Percentiles rank a stretch among this genome's conserved stretches.
These are phyloP conservation scores for Amphicarpaea edgeworthii DNA, from an alignment of 306 rosid species.

Conservation along the genomic window DNA sequence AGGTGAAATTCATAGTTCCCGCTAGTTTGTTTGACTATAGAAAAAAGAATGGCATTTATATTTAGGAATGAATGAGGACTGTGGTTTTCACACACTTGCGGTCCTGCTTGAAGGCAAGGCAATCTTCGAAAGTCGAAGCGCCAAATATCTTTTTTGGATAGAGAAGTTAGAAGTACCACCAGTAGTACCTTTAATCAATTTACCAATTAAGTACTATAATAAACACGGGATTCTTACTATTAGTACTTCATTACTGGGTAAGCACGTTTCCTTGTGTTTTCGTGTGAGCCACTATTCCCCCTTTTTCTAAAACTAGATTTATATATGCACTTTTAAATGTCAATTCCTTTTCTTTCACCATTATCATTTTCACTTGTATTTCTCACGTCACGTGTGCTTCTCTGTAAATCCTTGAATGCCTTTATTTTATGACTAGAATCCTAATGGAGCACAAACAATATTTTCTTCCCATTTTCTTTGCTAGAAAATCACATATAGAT, in stretches of 20 bases:
- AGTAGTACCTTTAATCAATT: neutral
- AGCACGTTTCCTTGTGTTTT: neutral
- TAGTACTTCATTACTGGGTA: neutral
- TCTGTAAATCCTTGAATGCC: neutral
- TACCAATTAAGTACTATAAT: neutral
- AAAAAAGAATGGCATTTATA: constrained; percentile 17
- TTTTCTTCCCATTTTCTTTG: neutral
- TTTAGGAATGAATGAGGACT: constrained; percentile 11
- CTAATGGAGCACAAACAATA: neutral
- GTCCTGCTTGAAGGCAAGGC: constrained; percentile 25
- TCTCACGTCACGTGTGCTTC: too few relatives aligned
- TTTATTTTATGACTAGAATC: neutral
- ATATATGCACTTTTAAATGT: neutral
- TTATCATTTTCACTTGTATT: neutral
- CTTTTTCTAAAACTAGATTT: neutral
- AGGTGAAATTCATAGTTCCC: constrained; percentile 58
- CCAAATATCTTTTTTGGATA: neutral
- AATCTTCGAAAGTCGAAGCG: neutral
- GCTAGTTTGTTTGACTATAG: constrained; percentile 53
- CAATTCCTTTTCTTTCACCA: neutral
- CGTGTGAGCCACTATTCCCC: neutral
- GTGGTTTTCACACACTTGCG: constrained; percentile 22
- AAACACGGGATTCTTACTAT: neutral
- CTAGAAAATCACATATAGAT: neutral
- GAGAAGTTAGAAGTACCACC: neutral